Evolutionary conservation across 2,329 filamentous ascomycete species (phyloP).

Genomic region (Zasmidium angulare): DNA sequence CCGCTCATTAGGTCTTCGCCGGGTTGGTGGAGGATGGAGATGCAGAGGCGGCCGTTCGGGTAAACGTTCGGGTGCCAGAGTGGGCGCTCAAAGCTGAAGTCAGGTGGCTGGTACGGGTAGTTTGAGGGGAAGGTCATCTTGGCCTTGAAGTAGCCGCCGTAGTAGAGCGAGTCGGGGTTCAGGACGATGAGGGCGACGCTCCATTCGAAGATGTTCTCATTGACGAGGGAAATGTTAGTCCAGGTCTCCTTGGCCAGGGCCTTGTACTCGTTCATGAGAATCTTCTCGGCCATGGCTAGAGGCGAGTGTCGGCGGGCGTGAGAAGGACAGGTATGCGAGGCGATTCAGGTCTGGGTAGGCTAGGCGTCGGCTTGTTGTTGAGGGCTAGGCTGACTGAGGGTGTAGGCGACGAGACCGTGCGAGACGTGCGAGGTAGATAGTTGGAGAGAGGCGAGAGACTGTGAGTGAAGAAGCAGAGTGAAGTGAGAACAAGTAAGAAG

Average conservation of each 20-base stretch:
- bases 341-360: neutral
- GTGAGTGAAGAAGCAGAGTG: constrained; percentile 5
- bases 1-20: constrained; percentile 93
- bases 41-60: constrained; percentile 84
- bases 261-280: constrained; percentile 86
- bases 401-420: neutral
- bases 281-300: constrained; percentile 64
- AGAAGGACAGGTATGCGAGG: neutral
- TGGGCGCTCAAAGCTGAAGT: constrained; percentile 77
- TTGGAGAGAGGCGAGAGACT: neutral
- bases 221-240: constrained; percentile 83
- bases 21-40: constrained; percentile 90
- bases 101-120: constrained; percentile 87
- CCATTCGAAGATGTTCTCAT: constrained; percentile 86
- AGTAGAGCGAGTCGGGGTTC: constrained; percentile 87
- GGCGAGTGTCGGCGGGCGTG: constrained; percentile 12
- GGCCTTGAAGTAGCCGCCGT: constrained; percentile 90
- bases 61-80: constrained; percentile 96
- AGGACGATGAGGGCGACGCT: constrained; percentile 85
- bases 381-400: neutral
- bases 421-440: neutral
- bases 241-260: constrained; percentile 84
- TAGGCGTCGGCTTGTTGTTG: constrained; percentile 1
- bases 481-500: neutral
- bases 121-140: constrained; percentile 84